Evolutionary conservation across 2,329 filamentous ascomycete species (phyloP).

Genomic region (Exserohilum turcica): DNA sequence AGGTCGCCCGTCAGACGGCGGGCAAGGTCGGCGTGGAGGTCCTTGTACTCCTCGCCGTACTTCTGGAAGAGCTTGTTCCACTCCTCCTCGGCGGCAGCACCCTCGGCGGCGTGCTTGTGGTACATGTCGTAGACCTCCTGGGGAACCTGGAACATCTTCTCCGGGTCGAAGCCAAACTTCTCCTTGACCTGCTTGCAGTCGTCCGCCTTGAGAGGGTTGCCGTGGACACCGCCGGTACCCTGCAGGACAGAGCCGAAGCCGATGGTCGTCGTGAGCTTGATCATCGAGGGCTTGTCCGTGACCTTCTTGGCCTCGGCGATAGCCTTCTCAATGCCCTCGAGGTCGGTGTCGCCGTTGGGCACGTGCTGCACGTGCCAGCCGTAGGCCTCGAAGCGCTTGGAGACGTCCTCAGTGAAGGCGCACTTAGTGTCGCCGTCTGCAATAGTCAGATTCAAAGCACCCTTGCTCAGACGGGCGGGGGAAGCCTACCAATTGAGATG

Average conservation of each 20-base stretch:
- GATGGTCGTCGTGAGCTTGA: slow-evolving; percentile 97
- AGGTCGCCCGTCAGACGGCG: slow-evolving; percentile 83
- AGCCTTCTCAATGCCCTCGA: slow-evolving; percentile 84
- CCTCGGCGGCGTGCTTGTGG: slow-evolving; percentile 80
- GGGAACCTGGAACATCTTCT: slow-evolving; percentile 89
- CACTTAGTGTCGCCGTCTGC: slow-evolving; percentile 91
- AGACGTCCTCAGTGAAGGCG: slow-evolving; percentile 95
- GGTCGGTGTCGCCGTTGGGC: slow-evolving; percentile 85
- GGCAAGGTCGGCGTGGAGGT: slow-evolving; percentile 78
- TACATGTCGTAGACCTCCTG: slow-evolving; percentile 94
- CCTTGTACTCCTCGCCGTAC: slow-evolving; percentile 78
- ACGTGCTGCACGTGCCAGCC: slow-evolving; percentile 92
- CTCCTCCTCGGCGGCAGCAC: slow-evolving; percentile 87
- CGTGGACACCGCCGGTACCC: slow-evolving; percentile 95
- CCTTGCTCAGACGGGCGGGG: background rate
- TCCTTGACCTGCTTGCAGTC: slow-evolving; percentile 92
- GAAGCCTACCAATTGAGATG: slow-evolving; percentile 73
- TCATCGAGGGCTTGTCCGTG: slow-evolving; percentile 95
- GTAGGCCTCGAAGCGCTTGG: slow-evolving; percentile 93
- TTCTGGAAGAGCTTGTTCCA: slow-evolving; percentile 94
- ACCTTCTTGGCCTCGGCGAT: slow-evolving; percentile 83
- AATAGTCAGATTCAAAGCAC: slow-evolving; percentile 18
- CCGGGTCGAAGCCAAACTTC: slow-evolving; percentile 95
- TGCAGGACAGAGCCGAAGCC: slow-evolving; percentile 92
- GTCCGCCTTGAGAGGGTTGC: slow-evolving; percentile 91